Evolutionary conservation across 2,329 filamentous ascomycete species (phyloP).

Genomic region (Penicillium sp.): DNA sequence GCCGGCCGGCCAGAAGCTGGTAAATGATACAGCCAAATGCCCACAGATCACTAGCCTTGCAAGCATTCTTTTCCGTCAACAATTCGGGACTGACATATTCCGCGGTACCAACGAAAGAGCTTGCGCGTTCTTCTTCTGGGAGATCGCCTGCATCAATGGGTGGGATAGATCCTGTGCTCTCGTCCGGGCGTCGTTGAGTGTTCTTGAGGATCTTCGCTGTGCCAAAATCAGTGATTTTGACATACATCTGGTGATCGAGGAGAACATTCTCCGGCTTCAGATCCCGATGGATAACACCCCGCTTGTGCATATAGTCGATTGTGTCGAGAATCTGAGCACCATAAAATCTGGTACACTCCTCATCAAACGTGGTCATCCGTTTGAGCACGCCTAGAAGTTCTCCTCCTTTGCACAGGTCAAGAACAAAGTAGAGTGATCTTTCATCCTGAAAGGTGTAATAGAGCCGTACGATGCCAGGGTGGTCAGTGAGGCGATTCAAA

Average conservation of each 20-base stretch:
- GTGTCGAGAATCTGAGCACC: constrained; percentile 94
- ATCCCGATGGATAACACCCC: constrained; percentile 94
- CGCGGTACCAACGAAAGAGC: constrained; percentile 95
- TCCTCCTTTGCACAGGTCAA: constrained; percentile 89
- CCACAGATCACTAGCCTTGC: constrained; percentile 97
- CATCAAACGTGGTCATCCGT: constrained; percentile 90
- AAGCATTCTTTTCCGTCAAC: constrained; percentile 94
- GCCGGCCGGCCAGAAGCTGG: constrained; percentile 90
- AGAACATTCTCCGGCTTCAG: constrained; percentile 97
- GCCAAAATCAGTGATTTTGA: constrained; percentile 98
- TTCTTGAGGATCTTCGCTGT: constrained; percentile 88
- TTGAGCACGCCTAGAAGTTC: constrained; percentile 92
- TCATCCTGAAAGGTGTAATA: constrained; percentile 99
- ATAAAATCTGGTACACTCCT: constrained; percentile 93
- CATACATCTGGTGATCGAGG: constrained; percentile 91
- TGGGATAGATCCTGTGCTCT: constrained; percentile 50
- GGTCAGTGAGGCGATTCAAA: constrained; percentile 90
- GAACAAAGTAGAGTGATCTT: constrained; percentile 91
- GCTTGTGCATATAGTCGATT: constrained; percentile 96
- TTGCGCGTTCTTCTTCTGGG: constrained; percentile 72
- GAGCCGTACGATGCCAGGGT: constrained; percentile 91
- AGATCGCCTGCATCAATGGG: constrained; percentile 58
- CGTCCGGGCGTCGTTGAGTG: constrained; percentile 48
- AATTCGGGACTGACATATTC: constrained; percentile 98
- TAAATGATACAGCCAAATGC: constrained; percentile 98